These are phyloP conservation scores for Annulohypoxylon maeteangense DNA, from an alignment of 495 filamentous ascomycete genomes.

Conservation along the genomic window DNA sequence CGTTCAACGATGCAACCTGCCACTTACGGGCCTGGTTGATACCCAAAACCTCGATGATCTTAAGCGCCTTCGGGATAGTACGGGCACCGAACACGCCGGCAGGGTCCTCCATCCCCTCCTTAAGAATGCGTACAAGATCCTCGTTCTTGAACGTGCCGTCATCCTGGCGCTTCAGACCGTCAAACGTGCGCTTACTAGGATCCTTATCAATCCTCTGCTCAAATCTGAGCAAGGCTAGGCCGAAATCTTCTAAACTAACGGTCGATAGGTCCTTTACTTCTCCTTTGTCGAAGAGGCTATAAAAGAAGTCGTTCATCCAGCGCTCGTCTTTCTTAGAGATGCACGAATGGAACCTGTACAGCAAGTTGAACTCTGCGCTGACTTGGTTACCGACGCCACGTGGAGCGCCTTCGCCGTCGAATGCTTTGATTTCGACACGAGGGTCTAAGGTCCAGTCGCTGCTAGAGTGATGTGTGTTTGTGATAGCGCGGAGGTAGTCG, in stretches of 20 bases:
- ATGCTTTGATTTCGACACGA: conserved; percentile 65
- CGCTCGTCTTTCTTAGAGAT: conserved; percentile 72
- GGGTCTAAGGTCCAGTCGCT: conserved; percentile 83
- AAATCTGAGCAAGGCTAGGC: conserved; percentile 62
- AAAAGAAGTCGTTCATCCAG: conserved; percentile 72
- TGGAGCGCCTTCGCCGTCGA: conserved; percentile 65
- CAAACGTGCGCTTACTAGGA: conserved; percentile 69
- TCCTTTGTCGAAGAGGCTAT: conserved; percentile 65
- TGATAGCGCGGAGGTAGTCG: conserved; percentile 83
- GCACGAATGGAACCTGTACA: conserved; percentile 80
- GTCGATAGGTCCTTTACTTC: conserved; percentile 61
- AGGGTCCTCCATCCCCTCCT: conserved; percentile 68
- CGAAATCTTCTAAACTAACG: conserved; percentile 64
- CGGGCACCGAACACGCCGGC: conserved; percentile 70
- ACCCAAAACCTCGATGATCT: conserved; percentile 77
- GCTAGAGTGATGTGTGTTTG: conserved; percentile 76
- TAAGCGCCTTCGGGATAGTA: conserved; percentile 74
- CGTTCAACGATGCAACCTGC: conserved; percentile 81
- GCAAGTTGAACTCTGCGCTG: conserved; percentile 77
- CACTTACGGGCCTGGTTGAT: conserved; percentile 81
- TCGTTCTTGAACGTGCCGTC: conserved; percentile 69
- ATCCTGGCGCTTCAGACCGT: conserved; percentile 63
- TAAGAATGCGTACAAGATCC: conserved; percentile 69
- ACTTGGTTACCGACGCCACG: conserved; percentile 79
- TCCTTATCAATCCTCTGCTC: conserved; percentile 63